phyloP scores from a whole-genome alignment of 1,284 basidiomycete species.

The Schizophyllum amplum region DNA sequence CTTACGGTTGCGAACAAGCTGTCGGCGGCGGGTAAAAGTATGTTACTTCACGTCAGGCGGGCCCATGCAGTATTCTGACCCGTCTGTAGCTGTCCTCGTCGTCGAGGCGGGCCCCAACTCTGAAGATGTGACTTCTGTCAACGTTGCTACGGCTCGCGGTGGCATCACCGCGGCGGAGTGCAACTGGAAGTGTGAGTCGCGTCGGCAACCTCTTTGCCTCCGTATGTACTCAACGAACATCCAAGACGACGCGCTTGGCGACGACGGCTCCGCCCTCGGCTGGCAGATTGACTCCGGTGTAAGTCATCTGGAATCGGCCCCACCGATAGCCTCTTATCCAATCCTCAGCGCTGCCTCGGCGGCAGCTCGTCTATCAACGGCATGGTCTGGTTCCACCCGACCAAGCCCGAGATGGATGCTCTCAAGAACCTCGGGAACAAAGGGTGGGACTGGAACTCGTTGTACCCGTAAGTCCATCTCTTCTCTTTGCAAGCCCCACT shows the following conservation, averaged over 20 bases:
- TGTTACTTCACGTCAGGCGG: not conserved
- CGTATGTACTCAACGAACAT: not conserved
- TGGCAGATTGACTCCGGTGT: not conserved
- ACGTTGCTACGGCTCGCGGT: not conserved
- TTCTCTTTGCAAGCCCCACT: not conserved
- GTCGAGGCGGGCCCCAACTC: not conserved
- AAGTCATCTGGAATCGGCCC: not conserved
- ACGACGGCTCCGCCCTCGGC: not conserved
- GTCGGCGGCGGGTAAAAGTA: not conserved
- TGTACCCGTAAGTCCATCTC: no score
- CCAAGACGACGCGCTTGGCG: not conserved
- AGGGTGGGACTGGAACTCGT: constrained; percentile 12
- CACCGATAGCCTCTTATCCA: not conserved
- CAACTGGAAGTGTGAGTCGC: not conserved
- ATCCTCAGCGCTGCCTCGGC: not conserved
- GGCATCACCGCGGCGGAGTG: not conserved
- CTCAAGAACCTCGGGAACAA: constrained; percentile 14
- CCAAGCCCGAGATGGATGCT: constrained; percentile 12
- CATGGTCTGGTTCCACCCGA: constrained; percentile 3
- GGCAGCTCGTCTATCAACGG: not conserved
- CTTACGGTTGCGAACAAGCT: not conserved
- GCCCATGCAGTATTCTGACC: not conserved
- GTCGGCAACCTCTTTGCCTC: not conserved
- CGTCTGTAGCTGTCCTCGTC: not conserved
- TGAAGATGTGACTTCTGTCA: not conserved